These are phyloP conservation scores for Udeniomyces megalosporus DNA, from an alignment of 768 basidiomycete species.

Conservation along the genomic window DNA sequence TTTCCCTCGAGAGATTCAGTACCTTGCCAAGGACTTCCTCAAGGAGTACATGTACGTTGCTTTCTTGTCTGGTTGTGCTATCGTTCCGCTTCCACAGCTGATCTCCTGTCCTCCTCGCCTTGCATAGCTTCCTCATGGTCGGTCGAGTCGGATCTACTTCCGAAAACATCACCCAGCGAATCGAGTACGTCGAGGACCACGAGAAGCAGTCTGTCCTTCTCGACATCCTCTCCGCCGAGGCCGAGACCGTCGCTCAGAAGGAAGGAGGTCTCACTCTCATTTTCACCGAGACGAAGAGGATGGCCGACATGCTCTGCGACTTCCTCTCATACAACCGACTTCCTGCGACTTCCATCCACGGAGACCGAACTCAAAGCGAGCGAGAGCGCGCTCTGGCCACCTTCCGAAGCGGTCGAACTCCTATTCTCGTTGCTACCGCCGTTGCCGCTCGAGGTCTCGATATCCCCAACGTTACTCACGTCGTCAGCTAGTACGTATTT, in stretches of 20 bases:
- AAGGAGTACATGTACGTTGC: slow-evolving; percentile 64
- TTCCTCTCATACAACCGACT: slow-evolving; percentile 71
- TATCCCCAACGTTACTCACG: slow-evolving; percentile 97
- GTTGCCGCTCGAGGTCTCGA: slow-evolving; percentile 98
- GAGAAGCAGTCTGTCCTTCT: slow-evolving; percentile 96
- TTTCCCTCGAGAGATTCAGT: slow-evolving; percentile 94
- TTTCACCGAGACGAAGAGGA: slow-evolving; percentile 98
- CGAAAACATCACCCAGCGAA: slow-evolving; percentile 98
- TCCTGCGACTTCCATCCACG: slow-evolving; percentile 91
- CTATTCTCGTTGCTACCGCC: slow-evolving; percentile 92
- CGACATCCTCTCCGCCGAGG: slow-evolving; percentile 73
- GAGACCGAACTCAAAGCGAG: slow-evolving; percentile 93
- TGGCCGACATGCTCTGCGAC: slow-evolving; percentile 96
- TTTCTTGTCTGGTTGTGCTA: neutral
- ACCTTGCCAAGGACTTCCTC: slow-evolving; percentile 67
- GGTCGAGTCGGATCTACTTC: slow-evolving; percentile 96
- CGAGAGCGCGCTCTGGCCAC: slow-evolving; percentile 89
- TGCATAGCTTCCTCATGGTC: slow-evolving; percentile 63
- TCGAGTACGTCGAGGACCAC: slow-evolving; percentile 92
- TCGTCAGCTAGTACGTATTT: slow-evolving; percentile 59
- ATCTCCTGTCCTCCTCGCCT: neutral
- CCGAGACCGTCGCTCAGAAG: slow-evolving; percentile 17
- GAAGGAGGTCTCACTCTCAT: slow-evolving; percentile 73
- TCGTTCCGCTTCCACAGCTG: neutral
- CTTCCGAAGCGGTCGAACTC: slow-evolving; percentile 87